Conservation (phyloP, 371 early-diverging fungal species). For the Zopfochytrium polystomum region DNA sequence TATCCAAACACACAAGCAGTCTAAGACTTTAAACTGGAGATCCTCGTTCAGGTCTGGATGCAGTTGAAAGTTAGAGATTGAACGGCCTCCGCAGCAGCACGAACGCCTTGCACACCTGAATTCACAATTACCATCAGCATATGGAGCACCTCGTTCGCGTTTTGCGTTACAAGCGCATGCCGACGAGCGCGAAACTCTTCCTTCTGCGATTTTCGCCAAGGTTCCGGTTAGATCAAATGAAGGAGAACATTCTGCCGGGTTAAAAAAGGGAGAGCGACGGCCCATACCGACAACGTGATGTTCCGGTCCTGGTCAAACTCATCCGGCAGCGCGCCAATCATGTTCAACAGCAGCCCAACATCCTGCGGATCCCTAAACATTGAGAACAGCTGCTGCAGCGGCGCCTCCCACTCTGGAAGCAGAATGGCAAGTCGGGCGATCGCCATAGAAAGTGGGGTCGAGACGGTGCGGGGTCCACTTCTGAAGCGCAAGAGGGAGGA, state of each 20-base stretch:
- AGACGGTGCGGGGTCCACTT: slow-evolving; percentile 60
- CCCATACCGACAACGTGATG: slow-evolving; percentile 10
- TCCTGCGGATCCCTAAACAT: slow-evolving; percentile 49
- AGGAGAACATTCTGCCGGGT: no score
- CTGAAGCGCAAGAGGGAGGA: slow-evolving; percentile 53
- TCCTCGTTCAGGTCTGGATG: slow-evolving; percentile 3
- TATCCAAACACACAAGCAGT: slow-evolving; percentile 81
- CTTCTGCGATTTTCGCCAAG: no score
- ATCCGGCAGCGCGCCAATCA: slow-evolving; percentile 82
- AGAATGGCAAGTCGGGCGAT: slow-evolving; percentile 84
- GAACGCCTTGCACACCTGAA: no score
- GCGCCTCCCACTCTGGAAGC: slow-evolving; percentile 75
- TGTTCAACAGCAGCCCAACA: slow-evolving; percentile 61
- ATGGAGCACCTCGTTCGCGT: no score
- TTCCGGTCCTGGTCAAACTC: slow-evolving; percentile 68
- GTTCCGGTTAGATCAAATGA: no score
- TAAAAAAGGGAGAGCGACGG: neutral
- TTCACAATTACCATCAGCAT: no score
- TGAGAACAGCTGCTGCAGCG: slow-evolving; percentile 48
- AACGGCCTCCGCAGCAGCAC: no score
- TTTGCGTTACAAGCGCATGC: no score
- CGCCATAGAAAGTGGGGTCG: slow-evolving; percentile 76
- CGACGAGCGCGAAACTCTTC: no score
- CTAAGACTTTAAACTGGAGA: slow-evolving; percentile 61
- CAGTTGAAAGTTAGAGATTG: slow-evolving; percentile 4